These are phyloP conservation scores for Russula earlei DNA, from an alignment of 768 basidiomycete genomes.

Conservation along the genomic window DNA sequence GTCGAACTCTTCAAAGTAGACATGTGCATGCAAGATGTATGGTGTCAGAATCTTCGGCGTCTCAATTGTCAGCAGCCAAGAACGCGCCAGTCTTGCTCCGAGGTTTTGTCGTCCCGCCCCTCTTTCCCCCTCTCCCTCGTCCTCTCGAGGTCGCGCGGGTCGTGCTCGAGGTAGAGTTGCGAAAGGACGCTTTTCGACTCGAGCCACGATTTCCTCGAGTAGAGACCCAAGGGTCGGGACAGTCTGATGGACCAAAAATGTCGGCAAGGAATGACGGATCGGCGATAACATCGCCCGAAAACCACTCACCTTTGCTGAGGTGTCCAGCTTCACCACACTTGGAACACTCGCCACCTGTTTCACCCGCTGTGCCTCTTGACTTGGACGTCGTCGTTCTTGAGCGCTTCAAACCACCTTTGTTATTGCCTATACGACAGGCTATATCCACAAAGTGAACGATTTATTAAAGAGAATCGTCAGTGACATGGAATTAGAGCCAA, in stretches of 20 bases:
- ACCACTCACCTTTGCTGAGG: slow-evolving; percentile 16
- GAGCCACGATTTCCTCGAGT: slow-evolving; percentile 1
- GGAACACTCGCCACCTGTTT: slow-evolving; percentile 13
- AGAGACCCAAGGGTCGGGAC: slow-evolving; percentile 15
- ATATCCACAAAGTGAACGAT: not conserved
- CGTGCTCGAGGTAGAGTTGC: slow-evolving; percentile 2
- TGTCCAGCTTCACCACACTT: slow-evolving; percentile 20
- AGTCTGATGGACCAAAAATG: slow-evolving; percentile 12
- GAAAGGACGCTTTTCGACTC: slow-evolving; percentile 7
- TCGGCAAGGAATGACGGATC: no score
- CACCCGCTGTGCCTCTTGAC: slow-evolving; percentile 1
- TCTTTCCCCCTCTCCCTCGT: slow-evolving; percentile 16
- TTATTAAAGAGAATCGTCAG: not conserved
- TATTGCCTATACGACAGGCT: slow-evolving; percentile 23
- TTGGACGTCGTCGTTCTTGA: slow-evolving; percentile 6
- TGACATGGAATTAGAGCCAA: not conserved
- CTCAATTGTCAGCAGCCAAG: slow-evolving; percentile 14
- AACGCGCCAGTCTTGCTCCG: slow-evolving; percentile 16
- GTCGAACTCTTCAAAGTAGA: not conserved
- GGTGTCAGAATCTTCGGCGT: not conserved
- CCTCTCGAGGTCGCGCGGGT: slow-evolving; percentile 13
- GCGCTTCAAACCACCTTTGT: slow-evolving; percentile 8
- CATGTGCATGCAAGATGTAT: not conserved
- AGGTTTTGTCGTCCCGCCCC: slow-evolving; percentile 6
- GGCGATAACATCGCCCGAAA: no score